These are phyloP conservation scores for Plasmodium cynomolgi DNA, from an alignment of 169 alveolate genomes.

Conservation along the genomic window DNA sequence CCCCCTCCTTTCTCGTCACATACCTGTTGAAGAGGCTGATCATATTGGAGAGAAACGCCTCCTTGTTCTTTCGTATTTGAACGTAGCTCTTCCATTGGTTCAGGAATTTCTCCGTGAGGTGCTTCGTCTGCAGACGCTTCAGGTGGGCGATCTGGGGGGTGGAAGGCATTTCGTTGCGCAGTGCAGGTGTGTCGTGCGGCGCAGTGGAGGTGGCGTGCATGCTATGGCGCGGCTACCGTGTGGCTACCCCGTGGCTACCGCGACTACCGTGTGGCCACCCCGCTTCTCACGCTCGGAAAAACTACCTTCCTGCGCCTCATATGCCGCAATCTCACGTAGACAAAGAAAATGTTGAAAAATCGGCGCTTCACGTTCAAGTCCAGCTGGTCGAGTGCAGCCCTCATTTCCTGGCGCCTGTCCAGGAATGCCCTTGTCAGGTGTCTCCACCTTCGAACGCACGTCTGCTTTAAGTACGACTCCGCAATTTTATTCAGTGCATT, in stretches of 20 bases:
- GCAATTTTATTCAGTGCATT: conserved; percentile 14
- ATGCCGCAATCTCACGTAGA: not conserved
- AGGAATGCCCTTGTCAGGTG: conserved; percentile 19
- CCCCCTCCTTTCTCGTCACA: not conserved
- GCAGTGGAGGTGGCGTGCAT: not conserved
- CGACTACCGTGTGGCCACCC: not conserved
- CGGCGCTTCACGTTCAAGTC: conserved; percentile 9
- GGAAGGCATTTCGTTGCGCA: not conserved
- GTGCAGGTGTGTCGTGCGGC: not conserved
- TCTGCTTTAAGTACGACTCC: conserved; percentile 16
- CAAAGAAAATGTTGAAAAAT: conserved; percentile 1
- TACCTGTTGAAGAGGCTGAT: conserved; percentile 40
- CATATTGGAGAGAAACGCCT: conserved; percentile 21
- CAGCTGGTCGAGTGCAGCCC: not conserved
- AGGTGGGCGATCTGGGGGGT: conserved; percentile 11
- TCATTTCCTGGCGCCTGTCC: conserved; percentile 1
- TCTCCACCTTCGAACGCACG: conserved; percentile 42
- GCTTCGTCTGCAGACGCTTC: conserved; percentile 17
- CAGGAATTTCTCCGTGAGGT: not conserved
- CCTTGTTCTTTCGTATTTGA: not conserved
- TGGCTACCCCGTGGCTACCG: not conserved
- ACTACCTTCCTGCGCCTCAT: conserved; percentile 27
- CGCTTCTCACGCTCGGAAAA: not conserved
- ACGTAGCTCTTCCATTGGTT: conserved; percentile 26
- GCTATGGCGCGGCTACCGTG: too few species aligned